Base-by-base conservation (phyloP, 495 filamentous ascomycete genomes). In the Coniosporium apollinis region DNA sequence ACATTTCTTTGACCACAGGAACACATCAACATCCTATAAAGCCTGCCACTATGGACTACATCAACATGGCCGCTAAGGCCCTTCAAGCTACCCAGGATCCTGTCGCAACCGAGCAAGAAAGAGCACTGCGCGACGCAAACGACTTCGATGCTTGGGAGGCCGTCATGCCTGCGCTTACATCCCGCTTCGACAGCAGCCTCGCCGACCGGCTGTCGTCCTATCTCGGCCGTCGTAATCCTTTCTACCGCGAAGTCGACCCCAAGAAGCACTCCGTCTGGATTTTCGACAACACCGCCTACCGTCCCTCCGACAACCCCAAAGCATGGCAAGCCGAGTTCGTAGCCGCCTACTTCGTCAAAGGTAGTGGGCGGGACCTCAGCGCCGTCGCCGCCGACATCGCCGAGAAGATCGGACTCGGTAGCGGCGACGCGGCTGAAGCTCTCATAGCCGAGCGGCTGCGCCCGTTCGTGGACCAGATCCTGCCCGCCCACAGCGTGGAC, bases 271-370 rank as follows among this genome's bases (percentile, higher is more conserved):
- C 65, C 7, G 75, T 94, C 16, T 94, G 87, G 87, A 60, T 96
- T 9, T 55, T 94, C 25, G 84, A 94, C 60, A 94, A 89, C 47
- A 83, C 82, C 5, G 87, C 84, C 4, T 92, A 76, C 51, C 71
- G 71, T 31, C 46, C 51, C 15, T 33, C 43, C 19, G 38, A 46
- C 2, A 17, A 55, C 46, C 4, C 14, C 16, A 11, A 10, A 22
- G 24, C 53, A 35, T 94, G 82, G 83, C 62, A 79, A 39, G 79
- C 76, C 4, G 82, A 93, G 42, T 79, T 82, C 36, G 72, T 92
- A 1, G 69, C 76, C 1, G 81, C 79, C 24, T 80, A 78, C 38
- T 94, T 94, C 47, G 68, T 72, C 29, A 69, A 69, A 39, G 58
- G 79, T 34, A 70, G 70, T 8, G 76, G 79, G 3, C 63, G 67